Evolutionary conservation across 2,329 filamentous ascomycete genomes (phyloP), one percentile per base, ranked within the genome.

Genomic region (Dryadomyces quercivorus): DNA sequence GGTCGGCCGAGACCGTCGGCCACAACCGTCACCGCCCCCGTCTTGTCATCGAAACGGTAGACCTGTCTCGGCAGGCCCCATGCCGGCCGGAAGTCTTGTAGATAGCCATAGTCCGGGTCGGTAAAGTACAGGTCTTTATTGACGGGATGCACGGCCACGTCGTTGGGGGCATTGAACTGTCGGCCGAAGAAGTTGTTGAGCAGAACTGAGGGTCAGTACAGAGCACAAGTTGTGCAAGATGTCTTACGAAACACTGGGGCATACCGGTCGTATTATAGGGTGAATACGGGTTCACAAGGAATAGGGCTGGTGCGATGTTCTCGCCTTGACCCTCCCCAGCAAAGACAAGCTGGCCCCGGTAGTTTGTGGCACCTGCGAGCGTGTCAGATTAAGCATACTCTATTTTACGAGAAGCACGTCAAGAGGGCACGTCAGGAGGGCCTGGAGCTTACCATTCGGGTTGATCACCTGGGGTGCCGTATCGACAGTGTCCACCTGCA

Each of bases 71-170:
- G 76, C 12, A 82, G 62, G 0, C 72, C 73, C 0, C 79, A 79
- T 6, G 63, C 59, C 0, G 75, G 75, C 0, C 80, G 71, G 60
- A 84, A 82, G 22, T 77, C 70, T 61, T 84, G 80, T 45, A 77
- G 69, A 57, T 71, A 77, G 3, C 78, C 81, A 59, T 84, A 84
- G 8, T 74, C 70, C 0, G 77, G 75, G 56, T 85, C 81, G 1
- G 80, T 84, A 60, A 85, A 84, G 68, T 81, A 85, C n/a, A 84
- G 67, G 26, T 79, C 73, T n/a, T 72, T 71, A 55, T 75, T 81
- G 12, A 65, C 63, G 34, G 78, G 71, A 59, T 82, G 73, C 54
- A 80, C 62, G 1, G 72, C 70, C 0, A 78, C 70, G 57, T 84
- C 81, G 58, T 83, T 83, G 12, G 82, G 65, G 0, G 78, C 82